Base-by-base conservation (phyloP, 1,284 basidiomycete species). In the Fomitopsis betulina region DNA sequence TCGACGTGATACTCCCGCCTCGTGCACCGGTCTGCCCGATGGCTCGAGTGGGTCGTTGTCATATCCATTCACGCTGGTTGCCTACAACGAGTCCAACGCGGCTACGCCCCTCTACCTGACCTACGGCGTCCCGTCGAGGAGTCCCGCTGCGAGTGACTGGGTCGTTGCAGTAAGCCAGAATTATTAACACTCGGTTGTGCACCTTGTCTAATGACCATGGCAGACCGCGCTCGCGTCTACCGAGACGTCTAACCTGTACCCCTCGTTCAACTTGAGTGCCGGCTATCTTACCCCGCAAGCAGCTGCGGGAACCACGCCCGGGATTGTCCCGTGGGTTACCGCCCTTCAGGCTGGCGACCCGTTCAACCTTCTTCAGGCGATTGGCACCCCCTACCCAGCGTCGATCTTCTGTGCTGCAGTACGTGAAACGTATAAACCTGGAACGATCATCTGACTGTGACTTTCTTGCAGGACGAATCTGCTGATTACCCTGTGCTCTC, bases 51-150 rank as follows among this genome's bases (percentile, higher is more conserved):
- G 38, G 19, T 71, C n/a, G 59, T 65, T 49, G 35, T 38, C 55
- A 4, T 72, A 69, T 59, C 73, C 73, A 62, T 77, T 79, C 65
- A 75, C 72, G 8, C 67, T 80, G 33, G 67, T 74, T n/a, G 78
- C 78, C 8, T 62, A 68, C 54, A 78, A 78, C 59, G 55, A 65
- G 4, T 65, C 71, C 3, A 76, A 77, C 58, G 61, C 68, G 1
- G 76, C 58, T 1, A 70, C 64, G 5, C 76, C 77, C 12, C 63
- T 79, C 30, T 79, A 7, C 69, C 79, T n/a, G 77, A 76, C 17
- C 69, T 73, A 57, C 69, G 51, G n/a, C 51, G 39, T 9, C 40
- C 56, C 15, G 42, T 39, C 15, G 30, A 21, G 23, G 13, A 47
- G 51, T 17, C 27, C 49, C 2, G 55, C 47, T 2, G 55, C 55